Percentiles rank a stretch among this genome's conserved stretches.
Evolutionary conservation across 2,329 filamentous ascomycete species (phyloP).

Genomic region (Drechslerella dactyloides): DNA sequence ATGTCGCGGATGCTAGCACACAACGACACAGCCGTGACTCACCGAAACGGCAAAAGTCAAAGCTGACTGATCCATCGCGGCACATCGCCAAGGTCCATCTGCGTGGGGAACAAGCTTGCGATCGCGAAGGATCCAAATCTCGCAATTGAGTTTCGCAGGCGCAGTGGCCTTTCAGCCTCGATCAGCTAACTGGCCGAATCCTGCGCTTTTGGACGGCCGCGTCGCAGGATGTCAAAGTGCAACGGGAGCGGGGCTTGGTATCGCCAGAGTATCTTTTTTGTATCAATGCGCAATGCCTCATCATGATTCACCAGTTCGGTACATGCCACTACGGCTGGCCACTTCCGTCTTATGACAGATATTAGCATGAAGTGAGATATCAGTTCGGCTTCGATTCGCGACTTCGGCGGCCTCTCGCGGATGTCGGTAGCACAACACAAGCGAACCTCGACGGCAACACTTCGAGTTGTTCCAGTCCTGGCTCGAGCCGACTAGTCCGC

Average conservation of each 20-base stretch:
- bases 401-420: too few species aligned
- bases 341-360: too few species aligned
- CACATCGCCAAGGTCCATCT: background rate
- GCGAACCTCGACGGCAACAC: too few species aligned
- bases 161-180: slow-evolving; percentile 35
- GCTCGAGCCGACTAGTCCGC: too few species aligned
- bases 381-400: too few species aligned
- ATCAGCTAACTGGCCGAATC: background rate
- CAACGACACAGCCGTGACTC: slow-evolving; percentile 30
- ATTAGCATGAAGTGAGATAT: too few species aligned
- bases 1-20: slow-evolving; percentile 1
- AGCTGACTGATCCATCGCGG: background rate
- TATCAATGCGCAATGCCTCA: too few species aligned
- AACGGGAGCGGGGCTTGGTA: too few species aligned
- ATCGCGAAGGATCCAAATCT: slow-evolving; percentile 28
- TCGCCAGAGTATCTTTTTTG: background rate
- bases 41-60: slow-evolving; percentile 20
- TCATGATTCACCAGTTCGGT: background rate
- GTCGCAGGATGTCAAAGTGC: too few species aligned
- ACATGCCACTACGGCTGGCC: too few species aligned
- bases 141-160: background rate
- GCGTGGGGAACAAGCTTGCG: background rate
- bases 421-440: too few species aligned
- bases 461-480: too few species aligned
- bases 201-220: slow-evolving; percentile 11